phyloP scores from a whole-genome alignment of 129 eudicot genomes.

The Chrysanthemum seticuspe region DNA sequence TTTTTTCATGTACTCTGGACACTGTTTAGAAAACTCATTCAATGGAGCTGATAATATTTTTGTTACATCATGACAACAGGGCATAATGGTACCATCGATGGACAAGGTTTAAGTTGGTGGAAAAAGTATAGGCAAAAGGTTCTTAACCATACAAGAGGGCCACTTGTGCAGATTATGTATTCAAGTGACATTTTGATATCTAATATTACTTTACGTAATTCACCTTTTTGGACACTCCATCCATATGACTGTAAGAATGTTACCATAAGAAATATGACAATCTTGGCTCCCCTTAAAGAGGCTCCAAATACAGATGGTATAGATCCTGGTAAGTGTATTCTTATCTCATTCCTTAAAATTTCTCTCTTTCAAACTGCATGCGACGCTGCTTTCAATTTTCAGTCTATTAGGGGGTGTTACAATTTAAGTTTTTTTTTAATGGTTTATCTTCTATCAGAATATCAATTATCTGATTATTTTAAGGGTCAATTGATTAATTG shows the following conservation, averaged over 20 bases:
- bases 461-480: not conserved
- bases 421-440: not conserved
- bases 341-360: not conserved
- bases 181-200: conserved; percentile 81
- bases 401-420: not conserved
- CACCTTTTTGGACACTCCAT: conserved; percentile 99
- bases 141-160: conserved; percentile 93
- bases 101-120: conserved; percentile 99
- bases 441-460: too few relatives aligned
- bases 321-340: conserved; percentile 77
- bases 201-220: conserved; percentile 84
- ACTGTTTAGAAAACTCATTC: not conserved
- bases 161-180: conserved; percentile 96
- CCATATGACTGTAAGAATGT: conserved; percentile 97
- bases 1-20: conserved; percentile 3
- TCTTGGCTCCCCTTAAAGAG: conserved; percentile 82
- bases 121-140: conserved; percentile 68
- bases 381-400: not conserved
- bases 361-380: not conserved
- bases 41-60: conserved; percentile 21
- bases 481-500: not conserved
- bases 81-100: conserved; percentile 88
- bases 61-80: conserved; percentile 47
- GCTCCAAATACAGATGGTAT: conserved; percentile 99
- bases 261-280: conserved; percentile 75